Percentiles rank a stretch among this genome's conserved stretches.
These are phyloP conservation scores for Iris pallida DNA, from an alignment of 116 monocot species.

Conservation along the genomic window DNA sequence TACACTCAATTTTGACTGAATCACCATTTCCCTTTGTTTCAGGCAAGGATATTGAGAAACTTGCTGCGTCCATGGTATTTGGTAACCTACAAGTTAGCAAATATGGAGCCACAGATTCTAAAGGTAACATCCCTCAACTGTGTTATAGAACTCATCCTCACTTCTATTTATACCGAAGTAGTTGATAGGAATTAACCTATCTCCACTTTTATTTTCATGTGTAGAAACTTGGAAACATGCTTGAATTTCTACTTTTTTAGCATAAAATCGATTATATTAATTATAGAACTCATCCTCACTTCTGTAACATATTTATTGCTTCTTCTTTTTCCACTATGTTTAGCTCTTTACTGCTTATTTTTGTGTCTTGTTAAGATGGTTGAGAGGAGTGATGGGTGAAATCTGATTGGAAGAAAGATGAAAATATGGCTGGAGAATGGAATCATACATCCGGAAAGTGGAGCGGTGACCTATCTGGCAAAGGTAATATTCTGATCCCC, in stretches of 20 bases:
- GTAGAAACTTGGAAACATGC: too few relatives aligned
- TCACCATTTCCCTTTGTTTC: conserved; percentile 23
- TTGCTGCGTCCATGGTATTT: conserved; percentile 36
- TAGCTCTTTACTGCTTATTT: too few relatives aligned
- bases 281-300: too few relatives aligned
- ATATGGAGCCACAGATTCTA: conserved; percentile 28
- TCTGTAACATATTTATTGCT: too few relatives aligned
- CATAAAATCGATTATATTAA: too few relatives aligned
- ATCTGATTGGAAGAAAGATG: conserved; percentile 44
- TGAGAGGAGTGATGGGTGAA: conserved; percentile 38
- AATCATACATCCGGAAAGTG: conserved; percentile 40
- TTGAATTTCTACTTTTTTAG: too few relatives aligned
- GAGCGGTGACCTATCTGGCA: conserved; percentile 34
- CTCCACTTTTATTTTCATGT: too few relatives aligned
- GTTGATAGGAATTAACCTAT: too few relatives aligned
- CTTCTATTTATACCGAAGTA: too few relatives aligned
- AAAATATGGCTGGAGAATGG: conserved; percentile 44
- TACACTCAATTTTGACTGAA: conserved; percentile 28
- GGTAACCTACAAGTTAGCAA: conserved; percentile 27
- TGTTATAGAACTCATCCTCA: neutral
- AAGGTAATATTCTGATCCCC: conserved; percentile 26
- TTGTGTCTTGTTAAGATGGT: too few relatives aligned
- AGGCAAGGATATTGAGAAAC: conserved; percentile 50
- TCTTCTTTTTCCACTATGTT: too few relatives aligned
- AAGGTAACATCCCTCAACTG: conserved; percentile 30